Evolutionary conservation across 768 basidiomycete genomes (phyloP).

Genomic region (Leccinellum albellum): DNA sequence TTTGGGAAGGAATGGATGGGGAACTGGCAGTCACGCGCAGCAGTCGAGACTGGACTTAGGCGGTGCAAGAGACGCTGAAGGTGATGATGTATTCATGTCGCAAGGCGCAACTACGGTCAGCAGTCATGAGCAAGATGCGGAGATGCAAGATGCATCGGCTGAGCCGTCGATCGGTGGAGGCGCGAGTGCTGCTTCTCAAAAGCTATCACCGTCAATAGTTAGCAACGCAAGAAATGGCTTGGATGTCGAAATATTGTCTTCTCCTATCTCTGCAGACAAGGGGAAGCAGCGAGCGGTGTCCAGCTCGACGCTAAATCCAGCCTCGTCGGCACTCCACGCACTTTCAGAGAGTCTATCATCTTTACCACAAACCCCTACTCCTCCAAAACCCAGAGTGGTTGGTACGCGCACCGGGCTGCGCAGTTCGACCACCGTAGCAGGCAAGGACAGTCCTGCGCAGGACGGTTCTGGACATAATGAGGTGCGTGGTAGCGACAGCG

Average conservation of each 20-base stretch:
- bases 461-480: slow-evolving; percentile 32
- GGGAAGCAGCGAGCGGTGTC: slow-evolving; percentile 18
- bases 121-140: not conserved
- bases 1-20: not conserved
- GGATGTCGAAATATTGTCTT: slow-evolving; percentile 13
- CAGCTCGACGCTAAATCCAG: slow-evolving; percentile 24
- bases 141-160: not conserved
- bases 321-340: slow-evolving; percentile 47
- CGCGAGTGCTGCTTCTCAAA: slow-evolving; percentile 13
- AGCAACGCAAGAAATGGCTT: slow-evolving; percentile 5
- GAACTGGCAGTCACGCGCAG: not conserved
- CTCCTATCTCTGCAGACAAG: slow-evolving; percentile 17
- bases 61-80: not conserved
- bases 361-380: slow-evolving; percentile 40
- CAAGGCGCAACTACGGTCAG: not conserved
- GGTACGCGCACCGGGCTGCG: slow-evolving; percentile 50
- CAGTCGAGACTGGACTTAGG: not conserved
- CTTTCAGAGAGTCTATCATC: slow-evolving; percentile 61
- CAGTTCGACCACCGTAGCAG: slow-evolving; percentile 33
- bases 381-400: slow-evolving; percentile 31
- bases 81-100: slow-evolving; percentile 8
- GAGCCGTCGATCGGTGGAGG: slow-evolving; percentile 9
- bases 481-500: slow-evolving; percentile 18
- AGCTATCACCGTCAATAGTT: not conserved
- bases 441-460: slow-evolving; percentile 25